phyloP scores from a whole-genome alignment of 2,329 filamentous ascomycete genomes.

The Aspergillus tanneri region DNA sequence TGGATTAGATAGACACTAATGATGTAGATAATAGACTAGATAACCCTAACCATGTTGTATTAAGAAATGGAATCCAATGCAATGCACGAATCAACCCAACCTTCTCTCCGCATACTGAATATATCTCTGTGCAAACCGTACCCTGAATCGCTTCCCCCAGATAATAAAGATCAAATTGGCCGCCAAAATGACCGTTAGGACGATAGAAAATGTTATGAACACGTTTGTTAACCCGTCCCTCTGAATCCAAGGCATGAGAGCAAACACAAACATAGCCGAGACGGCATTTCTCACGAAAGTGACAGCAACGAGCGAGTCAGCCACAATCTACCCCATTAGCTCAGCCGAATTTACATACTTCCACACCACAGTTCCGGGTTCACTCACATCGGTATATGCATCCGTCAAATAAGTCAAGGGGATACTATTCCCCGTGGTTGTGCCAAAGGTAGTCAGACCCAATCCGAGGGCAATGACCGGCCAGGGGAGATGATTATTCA shows the following conservation, averaged over 20 bases:
- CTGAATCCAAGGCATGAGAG: conserved; percentile 24
- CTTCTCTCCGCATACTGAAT: too few relatives aligned
- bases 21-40: too few relatives aligned
- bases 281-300: conserved; percentile 49
- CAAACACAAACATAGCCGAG: conserved; percentile 49
- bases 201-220: too few relatives aligned
- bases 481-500: conserved; percentile 8
- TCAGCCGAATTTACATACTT: background rate
- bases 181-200: too few relatives aligned
- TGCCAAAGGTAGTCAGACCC: conserved; percentile 9
- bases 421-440: conserved; percentile 25
- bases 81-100: too few relatives aligned
- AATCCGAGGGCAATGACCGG: conserved; percentile 19
- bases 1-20: too few relatives aligned
- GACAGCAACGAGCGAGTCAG: conserved; percentile 48
- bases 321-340: conserved; percentile 52
- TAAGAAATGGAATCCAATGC: too few relatives aligned
- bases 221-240: too few relatives aligned
- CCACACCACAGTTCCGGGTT: background rate
- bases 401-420: conserved; percentile 32
- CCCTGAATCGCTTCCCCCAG: too few relatives aligned
- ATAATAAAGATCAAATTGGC: too few relatives aligned
- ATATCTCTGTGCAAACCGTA: too few relatives aligned
- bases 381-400: conserved; percentile 25
- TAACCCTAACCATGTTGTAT: too few relatives aligned